Base-by-base conservation (phyloP, 495 filamentous ascomycete species). In the Penicillium tannophilum region DNA sequence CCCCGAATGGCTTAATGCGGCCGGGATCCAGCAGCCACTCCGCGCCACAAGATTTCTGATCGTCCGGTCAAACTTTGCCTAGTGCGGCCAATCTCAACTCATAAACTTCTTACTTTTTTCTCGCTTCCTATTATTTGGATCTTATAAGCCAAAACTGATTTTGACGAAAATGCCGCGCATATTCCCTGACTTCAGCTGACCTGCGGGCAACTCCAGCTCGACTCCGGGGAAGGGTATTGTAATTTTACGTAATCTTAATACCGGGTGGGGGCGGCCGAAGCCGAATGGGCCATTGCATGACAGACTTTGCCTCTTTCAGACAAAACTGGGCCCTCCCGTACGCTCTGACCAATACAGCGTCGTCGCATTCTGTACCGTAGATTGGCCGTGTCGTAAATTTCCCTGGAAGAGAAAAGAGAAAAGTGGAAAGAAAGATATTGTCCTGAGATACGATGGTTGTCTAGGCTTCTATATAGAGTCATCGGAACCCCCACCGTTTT, bases 381-480 rank as follows among this genome's bases (percentile, higher is more conserved):
- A 23, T 23, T 23, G 26, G 52, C 30, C 23, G 3, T 47, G 12
- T 14, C 9, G 24, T 47, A 47, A 47, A 58, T 30, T 46, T 54
- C 50, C 50, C 51, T 49, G 56, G 52, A 49, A 42, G 55, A 52
- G 56, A 50, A 56, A 35, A 39, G 20, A 26, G 36, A 59, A 52
- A 35, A 63, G 52, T 53, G 35, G 48, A 47, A 31, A 24, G 55
- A 52, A 30, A 31, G 56, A 50, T 47, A 44, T 41, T 41, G 39
- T n/a, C n/a, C 39, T 5, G 28, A 28, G 6, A 17, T 41, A 41
- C 0, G 16, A 17, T 17, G 2, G 16, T 41, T 4, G 39, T 41
- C 20, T 23, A 36, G 33, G 33, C 3, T 2, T 36, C 12, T 65
- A 64, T 68, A 68, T 65, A 68, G 56, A 26, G 43, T 47, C 35